Percentiles rank a stretch among this genome's conserved stretches.
Evolutionary conservation across 768 basidiomycete genomes (phyloP).

Genomic region (Boletus vermiculosoides): DNA sequence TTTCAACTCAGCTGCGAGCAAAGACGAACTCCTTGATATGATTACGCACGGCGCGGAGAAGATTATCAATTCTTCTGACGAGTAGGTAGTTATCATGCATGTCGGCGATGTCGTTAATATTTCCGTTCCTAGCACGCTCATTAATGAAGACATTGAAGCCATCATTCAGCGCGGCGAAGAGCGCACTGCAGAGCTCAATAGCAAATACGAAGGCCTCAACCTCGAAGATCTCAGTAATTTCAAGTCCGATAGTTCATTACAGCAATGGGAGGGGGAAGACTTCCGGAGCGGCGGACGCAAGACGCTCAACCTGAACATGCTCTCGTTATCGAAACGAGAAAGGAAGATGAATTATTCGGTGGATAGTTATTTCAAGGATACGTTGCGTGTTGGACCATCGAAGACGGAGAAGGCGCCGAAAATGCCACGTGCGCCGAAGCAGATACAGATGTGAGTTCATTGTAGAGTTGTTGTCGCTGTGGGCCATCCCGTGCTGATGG

Average conservation of each 20-base stretch:
- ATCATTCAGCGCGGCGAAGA: constrained; percentile 92
- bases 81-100: constrained; percentile 44
- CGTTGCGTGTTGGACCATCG: constrained; percentile 73
- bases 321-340: constrained; percentile 90
- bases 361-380: constrained; percentile 93
- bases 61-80: constrained; percentile 80
- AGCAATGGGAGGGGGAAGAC: constrained; percentile 96
- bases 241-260: constrained; percentile 88
- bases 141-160: constrained; percentile 90
- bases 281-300: constrained; percentile 80
- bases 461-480: background rate
- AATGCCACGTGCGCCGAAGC: constrained; percentile 83
- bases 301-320: constrained; percentile 67
- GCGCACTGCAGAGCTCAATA: constrained; percentile 82
- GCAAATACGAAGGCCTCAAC: constrained; percentile 89
- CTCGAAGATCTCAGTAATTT: constrained; percentile 96
- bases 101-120: background rate
- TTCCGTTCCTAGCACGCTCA: constrained; percentile 48
- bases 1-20: constrained; percentile 67
- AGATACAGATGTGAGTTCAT: constrained; percentile 68
- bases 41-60: constrained; percentile 97
- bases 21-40: constrained; percentile 97
- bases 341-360: constrained; percentile 94
- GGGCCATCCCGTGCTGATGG: background rate
- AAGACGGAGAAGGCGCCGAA: constrained; percentile 83